phyloP scores from a whole-genome alignment of 2,329 filamentous ascomycete species.

The Raffaelea deltoideospora region DNA sequence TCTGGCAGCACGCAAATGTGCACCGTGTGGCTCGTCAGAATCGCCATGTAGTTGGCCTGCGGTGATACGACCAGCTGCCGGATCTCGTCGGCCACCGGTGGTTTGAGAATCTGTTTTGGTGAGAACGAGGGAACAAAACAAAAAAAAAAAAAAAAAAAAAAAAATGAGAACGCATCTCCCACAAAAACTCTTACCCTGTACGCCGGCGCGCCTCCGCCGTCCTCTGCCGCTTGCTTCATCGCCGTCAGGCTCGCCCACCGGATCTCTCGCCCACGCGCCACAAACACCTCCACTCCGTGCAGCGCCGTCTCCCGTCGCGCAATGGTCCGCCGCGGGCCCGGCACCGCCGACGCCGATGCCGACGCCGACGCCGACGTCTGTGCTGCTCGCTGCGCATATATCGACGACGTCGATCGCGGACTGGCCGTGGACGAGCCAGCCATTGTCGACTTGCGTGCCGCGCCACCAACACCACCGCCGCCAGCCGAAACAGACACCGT shows the following conservation, averaged over 20 bases:
- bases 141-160: neutral
- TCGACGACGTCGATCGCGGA: conserved; percentile 1
- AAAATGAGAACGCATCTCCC: too few species aligned
- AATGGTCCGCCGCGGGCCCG: conserved; percentile 49
- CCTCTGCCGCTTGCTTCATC: conserved; percentile 56
- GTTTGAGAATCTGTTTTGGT: conserved; percentile 49
- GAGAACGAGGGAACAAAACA: neutral
- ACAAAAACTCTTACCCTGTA: conserved; percentile 32
- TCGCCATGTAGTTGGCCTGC: conserved; percentile 64
- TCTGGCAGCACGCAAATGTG: conserved; percentile 81
- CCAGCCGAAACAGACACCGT: too few species aligned
- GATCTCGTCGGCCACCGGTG: conserved; percentile 67
- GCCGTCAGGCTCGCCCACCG: conserved; percentile 77
- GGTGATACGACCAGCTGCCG: conserved; percentile 76
- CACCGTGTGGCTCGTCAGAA: conserved; percentile 75
- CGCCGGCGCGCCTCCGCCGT: conserved; percentile 28
- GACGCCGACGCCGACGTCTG: too few species aligned
- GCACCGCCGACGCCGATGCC: conserved; percentile 12
- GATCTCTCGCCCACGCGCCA: conserved; percentile 77
- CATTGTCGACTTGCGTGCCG: too few species aligned
- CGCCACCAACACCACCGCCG: too few species aligned
- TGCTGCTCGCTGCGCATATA: conserved; percentile 25
- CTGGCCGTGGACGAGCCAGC: conserved; percentile 18
- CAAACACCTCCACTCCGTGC: conserved; percentile 89
- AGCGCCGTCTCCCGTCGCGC: conserved; percentile 66